Base-by-base conservation (phyloP, 2,329 filamentous ascomycete species). In the Ophiosphaerella herpotricha region DNA sequence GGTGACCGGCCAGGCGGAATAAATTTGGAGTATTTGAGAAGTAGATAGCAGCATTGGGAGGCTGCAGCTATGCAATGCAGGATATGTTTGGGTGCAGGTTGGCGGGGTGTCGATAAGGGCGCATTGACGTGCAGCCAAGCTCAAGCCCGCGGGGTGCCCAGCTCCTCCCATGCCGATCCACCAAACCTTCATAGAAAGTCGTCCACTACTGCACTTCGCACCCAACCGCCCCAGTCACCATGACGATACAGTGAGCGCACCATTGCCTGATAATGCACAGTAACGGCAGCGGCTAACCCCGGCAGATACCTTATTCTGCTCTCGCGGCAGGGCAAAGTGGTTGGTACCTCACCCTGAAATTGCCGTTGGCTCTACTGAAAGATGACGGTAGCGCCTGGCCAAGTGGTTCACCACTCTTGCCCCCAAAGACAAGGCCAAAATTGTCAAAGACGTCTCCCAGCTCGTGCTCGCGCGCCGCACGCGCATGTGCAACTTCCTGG, bases 321-420 rank as follows among this genome's bases (percentile, higher is more conserved):
- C 64, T 97, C 93, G 59, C 87, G 94, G 70, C 94, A 99, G 82
- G 94, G 94, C 80, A 99, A 99, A 88, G 94, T 99, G 79, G 93
- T 99, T 83, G 68, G 91, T 70, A 60, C 56, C 77, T 75, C 55
- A 64, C 58, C 57, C 58, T 48, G 48, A 48, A 56, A 52, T 29
- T 41, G 56, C 52, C 29, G 50, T 51, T 40, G 58, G 61, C 70
- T 51, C 52, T 69, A 58, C 68, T 68, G 55, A 71, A 55, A 55
- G 48, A 56, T 55, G 48, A 56, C 54, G 58, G 48, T 78, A 99
- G 94, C 92, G 94, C 72, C 87, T 99, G 48, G 94, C 94, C 64
- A 99, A 99, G 80, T 99, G 94, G 94, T 99, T 99, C 79, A 96
- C 92, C 47, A 99, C 94, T 13, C 84, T 99, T 57, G 96, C 93